These are phyloP conservation scores for Russula compacta DNA, from an alignment of 768 basidiomycete genomes.

Conservation along the genomic window DNA sequence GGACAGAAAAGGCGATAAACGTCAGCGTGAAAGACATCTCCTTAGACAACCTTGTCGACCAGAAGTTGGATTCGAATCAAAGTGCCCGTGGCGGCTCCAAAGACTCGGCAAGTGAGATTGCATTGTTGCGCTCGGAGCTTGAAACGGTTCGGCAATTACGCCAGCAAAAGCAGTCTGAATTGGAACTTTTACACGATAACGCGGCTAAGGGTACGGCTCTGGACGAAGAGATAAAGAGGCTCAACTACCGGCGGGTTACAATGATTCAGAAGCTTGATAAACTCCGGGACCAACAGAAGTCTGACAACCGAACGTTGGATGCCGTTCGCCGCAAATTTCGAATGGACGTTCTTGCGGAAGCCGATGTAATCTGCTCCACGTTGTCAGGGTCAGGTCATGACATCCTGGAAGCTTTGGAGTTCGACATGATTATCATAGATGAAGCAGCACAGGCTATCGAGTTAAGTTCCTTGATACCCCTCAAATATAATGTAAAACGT, in stretches of 20 bases:
- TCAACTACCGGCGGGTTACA: slow-evolving; percentile 55
- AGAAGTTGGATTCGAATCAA: slow-evolving; percentile 45
- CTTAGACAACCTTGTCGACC: slow-evolving; percentile 78
- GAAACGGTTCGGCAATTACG: slow-evolving; percentile 55
- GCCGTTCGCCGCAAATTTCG: slow-evolving; percentile 67
- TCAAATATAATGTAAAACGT: slow-evolving; percentile 74
- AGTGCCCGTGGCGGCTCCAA: slow-evolving; percentile 32
- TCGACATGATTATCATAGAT: slow-evolving; percentile 95
- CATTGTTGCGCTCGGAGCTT: slow-evolving; percentile 53
- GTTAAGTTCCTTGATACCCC: slow-evolving; percentile 86
- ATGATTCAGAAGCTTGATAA: slow-evolving; percentile 66
- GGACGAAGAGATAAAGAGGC: slow-evolving; percentile 59
- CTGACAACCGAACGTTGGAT: slow-evolving; percentile 73
- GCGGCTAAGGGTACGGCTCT: slow-evolving; percentile 42
- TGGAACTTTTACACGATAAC: slow-evolving; percentile 49
- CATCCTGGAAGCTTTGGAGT: slow-evolving; percentile 69
- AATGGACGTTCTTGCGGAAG: slow-evolving; percentile 69
- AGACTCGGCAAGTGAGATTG: slow-evolving; percentile 51
- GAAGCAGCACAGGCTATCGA: slow-evolving; percentile 98
- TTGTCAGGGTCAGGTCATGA: slow-evolving; percentile 93
- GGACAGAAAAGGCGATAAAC: slow-evolving; percentile 66
- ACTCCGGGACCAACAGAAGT: slow-evolving; percentile 75
- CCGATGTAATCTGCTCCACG: slow-evolving; percentile 91
- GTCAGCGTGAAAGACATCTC: slow-evolving; percentile 76
- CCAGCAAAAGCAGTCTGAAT: slow-evolving; percentile 52